Evolutionary conservation across 176 grass and related monocot species (phyloP), one percentile per base, ranked within the genome.

Genomic region (Oryza rufipogon): DNA sequence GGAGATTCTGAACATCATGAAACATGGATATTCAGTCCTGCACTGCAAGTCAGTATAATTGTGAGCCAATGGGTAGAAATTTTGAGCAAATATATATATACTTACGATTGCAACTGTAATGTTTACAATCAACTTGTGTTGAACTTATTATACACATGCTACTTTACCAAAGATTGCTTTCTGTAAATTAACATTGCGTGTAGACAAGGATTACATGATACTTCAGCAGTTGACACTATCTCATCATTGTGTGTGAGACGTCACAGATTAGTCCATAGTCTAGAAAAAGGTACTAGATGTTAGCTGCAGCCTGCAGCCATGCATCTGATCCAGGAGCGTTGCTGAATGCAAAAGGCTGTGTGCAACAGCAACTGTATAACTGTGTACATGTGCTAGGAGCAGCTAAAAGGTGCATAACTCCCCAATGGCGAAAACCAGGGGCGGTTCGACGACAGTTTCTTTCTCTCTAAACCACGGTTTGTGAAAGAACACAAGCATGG

Each of bases 341-440:
- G 16, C 52, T 56, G 52, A 56, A 20, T 56, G 52, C 52, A 19
- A 56, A 56, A 52, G 4, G 52, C 6, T 19, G 52, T 56, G 52
- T 56, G 52, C 19, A 22, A 9, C 56, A 9, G 20, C 56, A 61
- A 6, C 4, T 61, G 56, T 61, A 61, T 61, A 61, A 32, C 30
- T 61, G 56, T 61, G 56, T 61, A 16, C 56, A 61, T 61, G 17
- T 61, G 39, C 61, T 79, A 79, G 45, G 65, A 56, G 60, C 39
- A 54, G 16, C 52, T 19, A 56, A 56, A 56, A 6, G 17, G 17
- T 56, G 54, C 20, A 20, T 17, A 19, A 34, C 4, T 78, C 16
- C 22, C 16, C 23, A n/a, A n/a, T 75, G 83, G 67, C 83, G 23
- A 47, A 42, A 78, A 85, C 74, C 66, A 6, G 17, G 26, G 68